Evolutionary conservation across 306 rosid species (phyloP), one percentile per base, ranked within the genome.

Genomic region (Benincasa hispida): DNA sequence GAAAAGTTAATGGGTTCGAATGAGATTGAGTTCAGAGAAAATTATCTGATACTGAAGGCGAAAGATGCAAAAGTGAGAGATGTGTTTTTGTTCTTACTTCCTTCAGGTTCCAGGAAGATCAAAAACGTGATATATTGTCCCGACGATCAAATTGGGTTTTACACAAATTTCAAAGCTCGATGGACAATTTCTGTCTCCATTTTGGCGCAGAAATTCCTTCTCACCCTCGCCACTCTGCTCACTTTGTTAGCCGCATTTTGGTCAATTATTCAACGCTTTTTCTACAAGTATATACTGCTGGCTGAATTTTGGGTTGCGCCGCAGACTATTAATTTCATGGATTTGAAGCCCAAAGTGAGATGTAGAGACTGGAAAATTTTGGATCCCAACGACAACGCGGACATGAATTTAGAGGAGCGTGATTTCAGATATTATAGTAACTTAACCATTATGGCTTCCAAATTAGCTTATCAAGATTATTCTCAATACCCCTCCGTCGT

Each of bases 101-200:
- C 86, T 3, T 81, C 91, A 0, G 81, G 81, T 1, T 50, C 83
- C 39, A 56, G 45, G 0, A 76, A 80, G 0, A 83, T 86, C 59
- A 84, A 83, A 65, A 79, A 41, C 11, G 89, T 89, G 85, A 79
- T 89, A 4, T 81, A 93, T 2, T 75, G 77, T 74, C 39, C 92
- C 4, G 56, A 25, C 25, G 84, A 6, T 1, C 3, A 42, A 12
- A 27, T 25, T 9, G 76, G 66, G 63, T 3, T 14, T n/a, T 18
- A 82, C 21, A 4, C 1, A 10, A 35, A 68, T 0, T 83, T 88
- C 30, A 32, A 82, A 9, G 84, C 84, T 17, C 84, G 97, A 85
- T 91, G 96, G 96, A 28, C 82, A 5, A 83, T 93, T 58, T 86
- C 88, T 79, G 19, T 37, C 34, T 93, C 91, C 34, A 70, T 88